phyloP scores from a whole-genome alignment of 2,329 filamentous ascomycete species.

The Trichoderma aggressivum region DNA sequence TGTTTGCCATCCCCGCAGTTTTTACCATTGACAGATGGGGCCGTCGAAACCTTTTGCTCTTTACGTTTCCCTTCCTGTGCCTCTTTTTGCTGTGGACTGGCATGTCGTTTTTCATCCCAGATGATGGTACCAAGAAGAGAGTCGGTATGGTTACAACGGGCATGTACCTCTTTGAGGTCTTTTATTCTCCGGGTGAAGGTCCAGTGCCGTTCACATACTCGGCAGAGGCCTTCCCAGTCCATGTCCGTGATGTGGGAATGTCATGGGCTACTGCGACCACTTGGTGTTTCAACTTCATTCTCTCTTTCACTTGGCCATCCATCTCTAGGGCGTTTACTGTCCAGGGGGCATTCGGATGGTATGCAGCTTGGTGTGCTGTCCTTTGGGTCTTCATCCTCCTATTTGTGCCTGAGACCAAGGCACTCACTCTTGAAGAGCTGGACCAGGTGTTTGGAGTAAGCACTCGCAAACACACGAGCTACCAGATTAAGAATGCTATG shows the following conservation, averaged over 20 bases:
- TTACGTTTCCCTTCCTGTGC: conserved; percentile 36
- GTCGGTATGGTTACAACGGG: conserved; percentile 35
- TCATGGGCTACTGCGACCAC: conserved; percentile 38
- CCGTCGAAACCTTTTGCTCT: conserved; percentile 25
- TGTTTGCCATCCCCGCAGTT: conserved; percentile 32
- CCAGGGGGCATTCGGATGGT: conserved; percentile 40
- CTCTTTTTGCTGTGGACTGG: conserved; percentile 33
- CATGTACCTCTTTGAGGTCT: conserved; percentile 37
- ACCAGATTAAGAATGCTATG: conserved; percentile 33
- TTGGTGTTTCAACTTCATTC: conserved; percentile 29
- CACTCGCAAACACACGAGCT: conserved; percentile 38
- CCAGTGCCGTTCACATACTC: conserved; percentile 39
- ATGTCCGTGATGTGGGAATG: conserved; percentile 39
- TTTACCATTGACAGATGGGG: conserved; percentile 32
- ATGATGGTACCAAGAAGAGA: conserved; percentile 20
- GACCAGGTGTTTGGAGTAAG: conserved; percentile 47
- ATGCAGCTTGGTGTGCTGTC: conserved; percentile 45
- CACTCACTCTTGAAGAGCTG: conserved; percentile 49
- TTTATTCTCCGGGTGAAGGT: conserved; percentile 36
- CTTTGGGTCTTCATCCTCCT: conserved; percentile 48
- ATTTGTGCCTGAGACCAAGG: conserved; percentile 50
- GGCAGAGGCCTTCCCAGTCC: conserved; percentile 38
- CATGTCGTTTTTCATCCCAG: conserved; percentile 30
- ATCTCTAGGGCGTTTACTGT: conserved; percentile 32
- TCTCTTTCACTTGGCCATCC: conserved; percentile 31